These are phyloP conservation scores for Rhodosporidiobolus odoratus DNA, from an alignment of 768 basidiomycete species.

Conservation along the genomic window DNA sequence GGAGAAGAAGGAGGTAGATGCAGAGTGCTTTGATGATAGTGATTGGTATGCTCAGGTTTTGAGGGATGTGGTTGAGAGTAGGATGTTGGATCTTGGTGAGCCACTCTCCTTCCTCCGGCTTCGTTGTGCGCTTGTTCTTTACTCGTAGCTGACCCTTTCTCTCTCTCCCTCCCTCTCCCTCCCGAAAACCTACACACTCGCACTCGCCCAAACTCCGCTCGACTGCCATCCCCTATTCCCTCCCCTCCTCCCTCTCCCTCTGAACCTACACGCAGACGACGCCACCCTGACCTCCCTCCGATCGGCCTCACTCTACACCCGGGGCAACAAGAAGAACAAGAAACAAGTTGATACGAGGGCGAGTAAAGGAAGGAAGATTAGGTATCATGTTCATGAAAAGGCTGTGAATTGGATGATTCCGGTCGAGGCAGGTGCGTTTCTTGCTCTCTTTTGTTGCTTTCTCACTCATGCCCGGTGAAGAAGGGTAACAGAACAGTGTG, in stretches of 20 bases:
- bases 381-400: slow-evolving; percentile 95
- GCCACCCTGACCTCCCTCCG: slow-evolving; percentile 39
- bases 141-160: too few relatives aligned
- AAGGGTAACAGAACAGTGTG: too few relatives aligned
- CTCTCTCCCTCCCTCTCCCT: background rate
- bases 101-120: too few relatives aligned
- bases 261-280: slow-evolving; percentile 18
- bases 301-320: slow-evolving; percentile 20
- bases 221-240: too few relatives aligned
- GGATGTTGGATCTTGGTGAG: slow-evolving; percentile 44
- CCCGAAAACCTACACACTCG: background rate
- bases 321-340: slow-evolving; percentile 60
- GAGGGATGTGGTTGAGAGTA: slow-evolving; percentile 79
- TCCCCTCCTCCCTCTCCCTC: background rate
- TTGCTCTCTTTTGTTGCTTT: background rate
- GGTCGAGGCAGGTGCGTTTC: slow-evolving; percentile 48
- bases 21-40: slow-evolving; percentile 68
- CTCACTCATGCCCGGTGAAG: background rate
- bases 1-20: slow-evolving; percentile 41
- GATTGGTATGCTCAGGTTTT: slow-evolving; percentile 91
- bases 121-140: too few relatives aligned
- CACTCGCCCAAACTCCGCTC: background rate
- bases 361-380: slow-evolving; percentile 87
- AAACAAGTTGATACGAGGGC: slow-evolving; percentile 82
- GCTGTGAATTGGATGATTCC: slow-evolving; percentile 96